Evolutionary conservation across 2,329 filamentous ascomycete genomes (phyloP).

Genomic region (Botrytis squamosa): DNA sequence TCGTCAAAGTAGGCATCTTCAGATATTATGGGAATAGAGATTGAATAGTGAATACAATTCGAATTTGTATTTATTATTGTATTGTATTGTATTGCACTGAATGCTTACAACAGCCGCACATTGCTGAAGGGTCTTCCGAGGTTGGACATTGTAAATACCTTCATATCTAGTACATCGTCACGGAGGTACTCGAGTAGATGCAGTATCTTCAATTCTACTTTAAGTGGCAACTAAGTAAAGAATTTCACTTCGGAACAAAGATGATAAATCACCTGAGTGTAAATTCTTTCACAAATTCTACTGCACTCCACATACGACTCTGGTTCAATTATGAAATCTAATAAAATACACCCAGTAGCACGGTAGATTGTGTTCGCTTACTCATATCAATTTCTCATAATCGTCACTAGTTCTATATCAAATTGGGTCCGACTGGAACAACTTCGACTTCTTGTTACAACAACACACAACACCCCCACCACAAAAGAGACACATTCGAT

Average conservation of each 20-base stretch:
- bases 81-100: not conserved
- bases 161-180: not conserved
- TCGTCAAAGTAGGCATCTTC: not conserved
- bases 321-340: not conserved
- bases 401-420: not conserved
- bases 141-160: not conserved
- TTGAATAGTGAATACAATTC: not conserved
- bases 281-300: not conserved
- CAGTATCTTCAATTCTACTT: not conserved
- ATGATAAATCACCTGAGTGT: not conserved
- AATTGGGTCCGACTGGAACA: slow-evolving; percentile 4
- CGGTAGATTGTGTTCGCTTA: not conserved
- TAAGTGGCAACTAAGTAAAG: not conserved
- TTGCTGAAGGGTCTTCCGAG: not conserved
- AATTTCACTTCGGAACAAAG: not conserved
- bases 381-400: not conserved
- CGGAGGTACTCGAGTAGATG: too few relatives aligned
- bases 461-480: slow-evolving; percentile 9
- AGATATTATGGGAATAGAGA: not conserved
- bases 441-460: slow-evolving; percentile 6
- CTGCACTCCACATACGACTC: not conserved
- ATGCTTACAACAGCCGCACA: not conserved
- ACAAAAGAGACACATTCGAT: not conserved
- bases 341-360: not conserved
- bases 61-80: not conserved